These are phyloP conservation scores for Pichia sp. DNA, from an alignment of 1,139 yeast species.

Conservation along the genomic window DNA sequence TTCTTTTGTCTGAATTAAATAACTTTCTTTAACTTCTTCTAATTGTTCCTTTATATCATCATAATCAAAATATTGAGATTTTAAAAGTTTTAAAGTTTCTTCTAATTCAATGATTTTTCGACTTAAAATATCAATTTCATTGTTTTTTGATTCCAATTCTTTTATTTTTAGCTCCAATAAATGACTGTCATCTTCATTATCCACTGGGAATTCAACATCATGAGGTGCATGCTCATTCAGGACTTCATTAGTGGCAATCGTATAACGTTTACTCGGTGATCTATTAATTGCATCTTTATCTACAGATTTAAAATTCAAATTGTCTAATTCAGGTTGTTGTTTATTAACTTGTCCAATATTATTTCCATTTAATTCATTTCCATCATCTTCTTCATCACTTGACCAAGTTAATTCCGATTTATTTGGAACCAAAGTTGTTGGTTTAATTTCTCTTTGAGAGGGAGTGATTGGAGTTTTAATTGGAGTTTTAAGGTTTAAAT, in stretches of 20 bases:
- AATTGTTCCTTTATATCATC: constrained; percentile 8
- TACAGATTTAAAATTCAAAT: too few relatives aligned
- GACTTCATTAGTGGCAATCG: constrained; percentile 15
- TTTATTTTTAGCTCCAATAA: too few relatives aligned
- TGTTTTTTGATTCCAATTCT: too few relatives aligned
- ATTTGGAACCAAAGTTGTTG: constrained; percentile 66
- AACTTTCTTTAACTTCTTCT: constrained; percentile 4
- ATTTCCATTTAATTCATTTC: not conserved
- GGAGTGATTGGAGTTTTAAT: constrained; percentile 21
- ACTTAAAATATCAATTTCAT: constrained; percentile 4
- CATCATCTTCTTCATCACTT: constrained; percentile 62
- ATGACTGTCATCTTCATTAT: constrained; percentile 10
- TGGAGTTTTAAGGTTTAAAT: constrained; percentile 13
- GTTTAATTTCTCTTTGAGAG: constrained; percentile 38
- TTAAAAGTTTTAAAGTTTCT: constrained; percentile 2
- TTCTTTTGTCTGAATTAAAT: constrained; percentile 7
- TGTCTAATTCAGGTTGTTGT: not conserved
- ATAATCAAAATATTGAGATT: constrained; percentile 3
- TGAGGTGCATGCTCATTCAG: constrained; percentile 16
- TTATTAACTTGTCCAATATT: not conserved
- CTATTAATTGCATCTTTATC: constrained; percentile 7
- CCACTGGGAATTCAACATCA: constrained; percentile 15
- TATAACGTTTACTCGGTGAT: constrained; percentile 15
- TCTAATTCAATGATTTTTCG: constrained; percentile 20
- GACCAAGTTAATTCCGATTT: constrained; percentile 80